Evolutionary conservation across 225 moss, liverwort and hornwort species (phyloP).

Genomic region (Bryum argenteum): DNA sequence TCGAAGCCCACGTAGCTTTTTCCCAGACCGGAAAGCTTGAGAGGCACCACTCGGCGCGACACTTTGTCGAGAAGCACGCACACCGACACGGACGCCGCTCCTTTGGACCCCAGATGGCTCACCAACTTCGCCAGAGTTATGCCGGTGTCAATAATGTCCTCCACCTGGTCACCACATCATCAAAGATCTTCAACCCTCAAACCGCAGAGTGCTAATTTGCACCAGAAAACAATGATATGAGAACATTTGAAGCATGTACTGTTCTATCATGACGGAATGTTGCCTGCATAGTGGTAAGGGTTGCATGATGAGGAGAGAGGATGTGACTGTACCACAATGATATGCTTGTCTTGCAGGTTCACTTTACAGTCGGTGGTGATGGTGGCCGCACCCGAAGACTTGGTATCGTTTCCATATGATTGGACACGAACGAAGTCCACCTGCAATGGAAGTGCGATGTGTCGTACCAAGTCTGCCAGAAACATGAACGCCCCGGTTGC

Average conservation of each 20-base stretch:
- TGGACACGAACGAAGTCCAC: conserved; percentile 78
- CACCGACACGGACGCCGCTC: conserved; percentile 68
- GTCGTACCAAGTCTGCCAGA: conserved; percentile 68
- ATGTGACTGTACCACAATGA: conserved; percentile 61
- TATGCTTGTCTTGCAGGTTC: conserved; percentile 70
- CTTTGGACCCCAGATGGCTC: conserved; percentile 59
- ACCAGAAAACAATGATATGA: too few species aligned
- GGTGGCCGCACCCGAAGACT: conserved; percentile 60
- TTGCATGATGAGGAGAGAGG: too few species aligned
- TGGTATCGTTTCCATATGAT: conserved; percentile 61
- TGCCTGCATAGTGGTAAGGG: too few species aligned
- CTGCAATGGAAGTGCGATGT: conserved; percentile 43
- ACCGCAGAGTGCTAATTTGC: too few species aligned
- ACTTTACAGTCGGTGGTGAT: conserved; percentile 66
- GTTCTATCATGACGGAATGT: too few species aligned
- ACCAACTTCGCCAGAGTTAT: conserved; percentile 67
- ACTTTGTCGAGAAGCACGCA: conserved; percentile 73
- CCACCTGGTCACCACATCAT: conserved; percentile 49
- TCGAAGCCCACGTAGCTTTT: conserved; percentile 73
- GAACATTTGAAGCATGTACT: too few species aligned
- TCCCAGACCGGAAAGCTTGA: conserved; percentile 54
- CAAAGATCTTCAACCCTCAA: not conserved
- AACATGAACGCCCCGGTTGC: conserved; percentile 84
- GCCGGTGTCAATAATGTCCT: conserved; percentile 84
- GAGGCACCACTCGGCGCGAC: conserved; percentile 56